A percentile compares a stretch with the other conserved stretches of the same genome.
Conservation (phyloP, 106 monocot genomes). For the Gastrodia elata region DNA sequence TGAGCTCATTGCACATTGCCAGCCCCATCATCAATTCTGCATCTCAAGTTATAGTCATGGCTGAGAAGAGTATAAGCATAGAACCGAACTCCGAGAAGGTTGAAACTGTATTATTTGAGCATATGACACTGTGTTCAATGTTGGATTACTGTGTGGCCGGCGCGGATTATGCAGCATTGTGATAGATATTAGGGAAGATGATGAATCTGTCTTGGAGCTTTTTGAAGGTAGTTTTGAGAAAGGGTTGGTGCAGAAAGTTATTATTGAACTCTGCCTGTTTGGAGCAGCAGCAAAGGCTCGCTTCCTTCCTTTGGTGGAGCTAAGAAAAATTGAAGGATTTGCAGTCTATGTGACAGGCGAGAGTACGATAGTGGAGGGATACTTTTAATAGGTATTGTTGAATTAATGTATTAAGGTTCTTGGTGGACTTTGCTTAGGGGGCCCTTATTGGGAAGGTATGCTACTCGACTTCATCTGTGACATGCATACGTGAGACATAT, state of each 20-base stretch:
- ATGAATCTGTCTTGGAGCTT: conserved; percentile 15
- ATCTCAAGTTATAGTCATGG: conserved; percentile 26
- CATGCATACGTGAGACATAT: neutral
- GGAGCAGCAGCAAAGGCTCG: conserved; percentile 12
- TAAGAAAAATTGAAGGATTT: conserved; percentile 41
- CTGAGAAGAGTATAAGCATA: conserved; percentile 29
- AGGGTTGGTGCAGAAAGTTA: conserved; percentile 61
- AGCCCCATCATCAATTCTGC: conserved; percentile 12
- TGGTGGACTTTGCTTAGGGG: conserved; percentile 1
- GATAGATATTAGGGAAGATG: conserved; percentile 48
- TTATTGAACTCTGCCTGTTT: conserved; percentile 49
- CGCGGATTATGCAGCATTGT: conserved; percentile 64
- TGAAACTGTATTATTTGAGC: conserved; percentile 38
- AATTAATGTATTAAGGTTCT: neutral
- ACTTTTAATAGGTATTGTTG: conserved; percentile 14
- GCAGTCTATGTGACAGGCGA: conserved; percentile 20
- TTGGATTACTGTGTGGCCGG: conserved; percentile 48
- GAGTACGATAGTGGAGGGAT: conserved; percentile 59
- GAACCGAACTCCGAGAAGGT: conserved; percentile 37
- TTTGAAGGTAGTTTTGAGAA: conserved; percentile 30
- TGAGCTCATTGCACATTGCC: conserved; percentile 28
- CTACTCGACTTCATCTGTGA: no score
- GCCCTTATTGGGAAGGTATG: neutral
- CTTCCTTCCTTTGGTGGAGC: conserved; percentile 21
- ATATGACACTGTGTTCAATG: conserved; percentile 37